Percentiles rank a stretch among this genome's conserved stretches.
Evolutionary conservation across 805 yeast species (phyloP).

Genomic region (Saturnispora zaruensis): DNA sequence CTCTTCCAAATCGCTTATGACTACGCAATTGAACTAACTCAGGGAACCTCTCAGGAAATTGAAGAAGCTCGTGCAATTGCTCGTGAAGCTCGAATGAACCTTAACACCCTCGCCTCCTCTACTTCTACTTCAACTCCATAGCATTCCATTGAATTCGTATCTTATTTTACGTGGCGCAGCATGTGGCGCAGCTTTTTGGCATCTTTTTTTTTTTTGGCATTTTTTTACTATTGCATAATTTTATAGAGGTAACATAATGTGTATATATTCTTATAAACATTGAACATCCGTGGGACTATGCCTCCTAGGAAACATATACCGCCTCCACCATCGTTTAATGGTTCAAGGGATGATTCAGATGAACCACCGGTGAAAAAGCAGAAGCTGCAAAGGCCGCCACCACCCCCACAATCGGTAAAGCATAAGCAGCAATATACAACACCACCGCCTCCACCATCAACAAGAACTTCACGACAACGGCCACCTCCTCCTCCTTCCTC

Average conservation of each 20-base stretch:
- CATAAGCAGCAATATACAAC: neutral
- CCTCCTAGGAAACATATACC: neutral
- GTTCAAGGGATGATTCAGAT: neutral
- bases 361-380: neutral
- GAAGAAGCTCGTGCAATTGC: slow-evolving; percentile 86
- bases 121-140: neutral
- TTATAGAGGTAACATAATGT: neutral
- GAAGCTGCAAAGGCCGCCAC: slow-evolving; percentile 8
- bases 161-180: neutral
- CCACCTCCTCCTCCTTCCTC: slow-evolving; percentile 17
- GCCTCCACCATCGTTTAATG: slow-evolving; percentile 10
- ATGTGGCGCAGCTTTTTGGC: too few species aligned
- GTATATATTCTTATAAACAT: neutral
- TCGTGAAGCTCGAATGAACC: slow-evolving; percentile 59
- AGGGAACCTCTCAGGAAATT: slow-evolving; percentile 74
- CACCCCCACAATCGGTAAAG: slow-evolving; percentile 8
- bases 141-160: neutral
- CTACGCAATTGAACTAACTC: slow-evolving; percentile 61
- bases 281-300: neutral
- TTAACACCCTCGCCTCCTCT: slow-evolving; percentile 20
- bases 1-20: slow-evolving; percentile 63
- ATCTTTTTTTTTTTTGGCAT: too few species aligned
- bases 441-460: neutral
- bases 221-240: neutral
- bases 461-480: neutral